These are phyloP conservation scores for Gastroboletus turbinatus DNA, from an alignment of 1,284 basidiomycete species.

Conservation along the genomic window DNA sequence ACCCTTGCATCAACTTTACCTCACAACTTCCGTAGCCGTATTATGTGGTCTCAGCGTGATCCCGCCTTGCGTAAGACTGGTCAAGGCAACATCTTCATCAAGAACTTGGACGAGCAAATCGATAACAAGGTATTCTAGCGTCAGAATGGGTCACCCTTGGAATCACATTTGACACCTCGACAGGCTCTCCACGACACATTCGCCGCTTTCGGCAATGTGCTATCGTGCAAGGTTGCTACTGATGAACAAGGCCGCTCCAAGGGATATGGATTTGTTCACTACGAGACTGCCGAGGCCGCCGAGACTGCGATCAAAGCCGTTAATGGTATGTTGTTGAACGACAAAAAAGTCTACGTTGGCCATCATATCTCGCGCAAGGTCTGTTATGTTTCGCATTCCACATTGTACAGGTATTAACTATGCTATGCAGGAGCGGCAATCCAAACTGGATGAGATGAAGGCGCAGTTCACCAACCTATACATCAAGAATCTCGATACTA, in stretches of 20 bases:
- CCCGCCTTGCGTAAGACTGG: conserved; percentile 99
- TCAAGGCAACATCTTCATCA: conserved; percentile 99
- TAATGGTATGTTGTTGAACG: conserved; percentile 99
- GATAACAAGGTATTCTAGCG: conserved; percentile 85
- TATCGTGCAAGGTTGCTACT: conserved; percentile 99
- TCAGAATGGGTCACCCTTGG: background rate
- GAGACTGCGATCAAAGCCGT: conserved; percentile 97
- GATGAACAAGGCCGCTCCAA: conserved; percentile 92
- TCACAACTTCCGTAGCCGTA: conserved; percentile 61
- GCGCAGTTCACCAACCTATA: conserved; percentile 98
- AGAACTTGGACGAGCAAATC: conserved; percentile 97
- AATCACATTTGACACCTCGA: conserved; percentile 2
- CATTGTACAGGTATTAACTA: background rate
- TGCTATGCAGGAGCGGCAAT: conserved; percentile 78
- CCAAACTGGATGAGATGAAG: conserved; percentile 97
- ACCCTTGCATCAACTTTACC: background rate
- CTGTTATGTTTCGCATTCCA: conserved; percentile 20
- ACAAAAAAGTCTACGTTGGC: conserved; percentile 99
- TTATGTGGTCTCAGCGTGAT: conserved; percentile 99
- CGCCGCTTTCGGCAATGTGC: conserved; percentile 96
- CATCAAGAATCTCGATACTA: conserved; percentile 93
- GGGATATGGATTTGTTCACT: conserved; percentile 99
- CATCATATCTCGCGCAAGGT: conserved; percentile 97
- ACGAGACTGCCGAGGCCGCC: conserved; percentile 96
- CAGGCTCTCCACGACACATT: conserved; percentile 99